Evolutionary conservation across 2,329 filamentous ascomycete species (phyloP).

Genomic region (Boeremia lycopersici): DNA sequence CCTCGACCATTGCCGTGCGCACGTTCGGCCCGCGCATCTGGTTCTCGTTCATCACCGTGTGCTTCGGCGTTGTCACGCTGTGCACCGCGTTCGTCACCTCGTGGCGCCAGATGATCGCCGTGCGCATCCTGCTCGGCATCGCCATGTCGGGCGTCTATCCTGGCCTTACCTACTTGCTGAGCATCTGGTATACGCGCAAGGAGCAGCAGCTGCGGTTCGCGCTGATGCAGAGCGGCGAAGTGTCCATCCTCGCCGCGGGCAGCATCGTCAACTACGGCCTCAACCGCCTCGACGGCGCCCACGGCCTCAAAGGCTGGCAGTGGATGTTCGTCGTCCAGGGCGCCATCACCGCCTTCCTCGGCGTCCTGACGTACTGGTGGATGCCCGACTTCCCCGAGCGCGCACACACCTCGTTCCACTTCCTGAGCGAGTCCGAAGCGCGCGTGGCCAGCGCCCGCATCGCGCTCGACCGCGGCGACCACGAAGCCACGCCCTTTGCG

Average conservation of each 20-base stretch:
- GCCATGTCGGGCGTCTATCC: slow-evolving; percentile 58
- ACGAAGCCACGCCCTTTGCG: slow-evolving; percentile 61
- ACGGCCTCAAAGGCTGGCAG: slow-evolving; percentile 66
- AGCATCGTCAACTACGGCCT: slow-evolving; percentile 72
- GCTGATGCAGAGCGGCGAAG: slow-evolving; percentile 68
- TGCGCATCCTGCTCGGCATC: slow-evolving; percentile 70
- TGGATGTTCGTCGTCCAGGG: slow-evolving; percentile 75
- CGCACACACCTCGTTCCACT: slow-evolving; percentile 61
- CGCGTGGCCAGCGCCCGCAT: slow-evolving; percentile 63
- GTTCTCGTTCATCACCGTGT: slow-evolving; percentile 65
- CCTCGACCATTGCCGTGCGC: slow-evolving; percentile 70
- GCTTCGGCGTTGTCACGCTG: slow-evolving; percentile 69
- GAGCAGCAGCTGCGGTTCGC: slow-evolving; percentile 72
- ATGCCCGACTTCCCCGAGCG: slow-evolving; percentile 73
- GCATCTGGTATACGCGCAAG: slow-evolving; percentile 67
- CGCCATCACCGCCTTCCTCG: slow-evolving; percentile 62
- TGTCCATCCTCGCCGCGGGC: slow-evolving; percentile 69
- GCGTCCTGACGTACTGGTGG: slow-evolving; percentile 69
- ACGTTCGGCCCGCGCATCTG: slow-evolving; percentile 68
- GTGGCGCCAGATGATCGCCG: slow-evolving; percentile 72
- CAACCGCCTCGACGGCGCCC: slow-evolving; percentile 65
- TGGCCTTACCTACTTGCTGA: slow-evolving; percentile 59
- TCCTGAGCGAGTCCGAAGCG: slow-evolving; percentile 63
- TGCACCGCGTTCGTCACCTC: slow-evolving; percentile 70
- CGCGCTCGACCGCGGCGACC: slow-evolving; percentile 66